These are phyloP conservation scores for Neurospora intermedia DNA, from an alignment of 495 filamentous ascomycete species.

Conservation along the genomic window DNA sequence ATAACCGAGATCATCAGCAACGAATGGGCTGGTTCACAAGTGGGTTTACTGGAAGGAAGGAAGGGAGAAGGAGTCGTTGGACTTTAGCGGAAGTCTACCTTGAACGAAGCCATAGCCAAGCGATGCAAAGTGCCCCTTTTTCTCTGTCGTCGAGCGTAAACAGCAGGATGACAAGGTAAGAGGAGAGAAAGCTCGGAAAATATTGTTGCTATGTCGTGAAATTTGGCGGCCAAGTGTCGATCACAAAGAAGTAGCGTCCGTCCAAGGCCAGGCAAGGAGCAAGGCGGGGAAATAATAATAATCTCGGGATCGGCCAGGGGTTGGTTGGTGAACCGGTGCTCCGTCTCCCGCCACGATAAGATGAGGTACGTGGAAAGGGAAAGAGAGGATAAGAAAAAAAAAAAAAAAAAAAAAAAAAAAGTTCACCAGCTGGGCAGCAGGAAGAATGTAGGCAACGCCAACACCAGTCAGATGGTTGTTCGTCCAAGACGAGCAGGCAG, in stretches of 20 bases:
- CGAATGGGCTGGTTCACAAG: conserved; percentile 7
- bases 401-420: conserved; percentile 18
- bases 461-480: not conserved
- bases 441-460: not conserved
- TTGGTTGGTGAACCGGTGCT: not conserved
- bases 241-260: conserved; percentile 6
- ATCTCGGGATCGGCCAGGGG: conserved; percentile 23
- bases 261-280: conserved; percentile 6
- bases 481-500: not conserved
- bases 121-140: conserved; percentile 6
- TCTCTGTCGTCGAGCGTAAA: not conserved
- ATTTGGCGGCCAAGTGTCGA: not conserved
- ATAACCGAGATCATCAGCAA: conserved; percentile 30
- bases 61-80: conserved; percentile 17
- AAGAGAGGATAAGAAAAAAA: conserved; percentile 15
- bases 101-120: conserved; percentile 43
- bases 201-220: conserved; percentile 2
- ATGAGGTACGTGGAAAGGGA: conserved; percentile 1
- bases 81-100: conserved; percentile 29
- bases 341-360: not conserved
- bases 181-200: not conserved
- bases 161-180: not conserved
- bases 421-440: conserved; percentile 7
- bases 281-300: conserved; percentile 26
- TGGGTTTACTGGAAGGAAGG: conserved; percentile 7